Evolutionary conservation across 2,329 filamentous ascomycete genomes (phyloP).

Genomic region (Tolypocladium guangdongense): DNA sequence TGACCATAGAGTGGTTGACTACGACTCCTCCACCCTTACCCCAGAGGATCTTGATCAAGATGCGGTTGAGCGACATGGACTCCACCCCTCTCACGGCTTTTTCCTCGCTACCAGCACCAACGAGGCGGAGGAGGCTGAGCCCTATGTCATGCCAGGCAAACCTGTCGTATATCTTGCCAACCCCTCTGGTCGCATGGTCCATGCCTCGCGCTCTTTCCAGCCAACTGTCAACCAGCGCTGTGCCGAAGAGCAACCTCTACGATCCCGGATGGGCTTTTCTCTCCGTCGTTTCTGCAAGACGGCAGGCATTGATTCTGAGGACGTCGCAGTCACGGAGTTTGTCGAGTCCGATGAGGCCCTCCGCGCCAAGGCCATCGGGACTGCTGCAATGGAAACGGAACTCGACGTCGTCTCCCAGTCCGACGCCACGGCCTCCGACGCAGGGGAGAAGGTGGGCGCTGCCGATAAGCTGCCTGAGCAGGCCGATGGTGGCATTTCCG

Average conservation of each 20-base stretch:
- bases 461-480: conserved; percentile 12
- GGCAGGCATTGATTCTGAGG: conserved; percentile 19
- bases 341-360: conserved; percentile 21
- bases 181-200: conserved; percentile 34
- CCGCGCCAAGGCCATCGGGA: conserved; percentile 23
- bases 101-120: conserved; percentile 38
- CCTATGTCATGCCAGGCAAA: conserved; percentile 31
- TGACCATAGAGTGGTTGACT: conserved; percentile 41
- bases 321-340: conserved; percentile 22
- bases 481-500: conserved; percentile 14
- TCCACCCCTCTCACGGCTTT: conserved; percentile 44
- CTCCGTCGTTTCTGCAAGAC: conserved; percentile 27
- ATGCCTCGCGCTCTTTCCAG: conserved; percentile 35
- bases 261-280: conserved; percentile 21
- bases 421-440: conserved; percentile 15
- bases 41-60: conserved; percentile 41
- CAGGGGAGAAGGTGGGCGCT: conserved; percentile 12
- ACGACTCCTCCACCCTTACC: conserved; percentile 37
- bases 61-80: conserved; percentile 33
- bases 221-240: conserved; percentile 23
- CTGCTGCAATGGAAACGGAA: conserved; percentile 19
- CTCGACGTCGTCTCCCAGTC: conserved; percentile 17
- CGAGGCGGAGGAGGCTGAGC: conserved; percentile 26
- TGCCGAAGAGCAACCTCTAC: conserved; percentile 20
- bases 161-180: conserved; percentile 38